Percentiles rank a stretch among this genome's conserved stretches.
Evolutionary conservation across 2,329 filamentous ascomycete species (phyloP).

Genomic region (Aureobasidium sp.): DNA sequence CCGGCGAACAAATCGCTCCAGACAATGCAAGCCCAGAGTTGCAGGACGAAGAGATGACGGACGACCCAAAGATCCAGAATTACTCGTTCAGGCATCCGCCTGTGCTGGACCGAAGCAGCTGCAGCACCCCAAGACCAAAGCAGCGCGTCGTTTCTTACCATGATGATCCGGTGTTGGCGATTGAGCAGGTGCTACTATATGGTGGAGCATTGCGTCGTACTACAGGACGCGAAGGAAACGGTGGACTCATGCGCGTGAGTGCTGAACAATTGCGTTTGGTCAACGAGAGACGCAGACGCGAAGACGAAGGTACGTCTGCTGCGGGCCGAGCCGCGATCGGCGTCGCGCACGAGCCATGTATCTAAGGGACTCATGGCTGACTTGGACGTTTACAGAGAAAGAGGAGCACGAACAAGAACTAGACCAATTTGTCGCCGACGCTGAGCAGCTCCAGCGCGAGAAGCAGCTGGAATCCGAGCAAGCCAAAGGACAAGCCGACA

Average conservation of each 20-base stretch:
- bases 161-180: neutral
- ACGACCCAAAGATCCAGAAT: neutral
- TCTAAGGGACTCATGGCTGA: neutral
- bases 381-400: neutral
- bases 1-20: neutral
- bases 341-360: neutral
- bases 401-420: neutral
- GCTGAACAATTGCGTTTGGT: neutral
- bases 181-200: neutral
- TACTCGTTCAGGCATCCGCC: neutral
- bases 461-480: neutral
- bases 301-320: neutral
- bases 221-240: neutral
- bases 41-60: neutral
- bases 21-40: neutral
- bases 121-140: neutral
- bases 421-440: neutral
- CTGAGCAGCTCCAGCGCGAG: neutral
- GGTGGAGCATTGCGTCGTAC: neutral
- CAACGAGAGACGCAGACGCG: neutral
- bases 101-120: neutral
- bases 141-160: neutral
- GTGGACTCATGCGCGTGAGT: neutral
- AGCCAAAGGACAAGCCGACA: neutral
- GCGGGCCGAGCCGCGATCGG: slow-evolving; percentile 2